Percentiles rank a stretch among this genome's conserved stretches.
phyloP scores from a whole-genome alignment of 2,329 filamentous ascomycete species.

The Metarhizium anisopliae region DNA sequence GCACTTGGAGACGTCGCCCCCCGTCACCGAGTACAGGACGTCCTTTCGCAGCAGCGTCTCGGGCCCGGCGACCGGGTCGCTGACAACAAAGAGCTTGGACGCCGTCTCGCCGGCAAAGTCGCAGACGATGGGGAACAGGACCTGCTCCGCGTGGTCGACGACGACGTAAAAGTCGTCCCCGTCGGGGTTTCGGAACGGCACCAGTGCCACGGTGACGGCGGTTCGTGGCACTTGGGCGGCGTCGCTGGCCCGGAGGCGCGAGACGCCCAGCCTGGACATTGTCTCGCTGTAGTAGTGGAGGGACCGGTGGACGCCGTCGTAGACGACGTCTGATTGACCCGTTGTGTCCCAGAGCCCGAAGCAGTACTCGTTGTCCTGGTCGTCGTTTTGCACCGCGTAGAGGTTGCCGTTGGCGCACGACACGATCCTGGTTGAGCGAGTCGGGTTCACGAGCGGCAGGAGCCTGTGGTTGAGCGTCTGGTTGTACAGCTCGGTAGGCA shows the following conservation, averaged over 20 bases:
- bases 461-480: conserved; percentile 12
- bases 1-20: conserved; percentile 14
- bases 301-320: conserved; percentile 14
- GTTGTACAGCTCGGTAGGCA: conserved; percentile 10
- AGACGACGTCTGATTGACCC: conserved; percentile 11
- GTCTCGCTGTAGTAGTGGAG: conserved; percentile 26
- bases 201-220: conserved; percentile 12
- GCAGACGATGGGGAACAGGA: conserved; percentile 21
- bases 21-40: conserved; percentile 17
- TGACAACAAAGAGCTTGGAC: conserved; percentile 19
- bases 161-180: conserved; percentile 12
- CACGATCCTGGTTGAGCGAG: conserved; percentile 14
- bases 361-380: conserved; percentile 11
- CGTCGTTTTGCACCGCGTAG: conserved; percentile 16
- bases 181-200: conserved; percentile 8
- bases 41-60: conserved; percentile 14
- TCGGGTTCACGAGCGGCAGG: conserved; percentile 12
- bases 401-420: conserved; percentile 25
- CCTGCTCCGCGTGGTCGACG: conserved; percentile 10
- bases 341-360: conserved; percentile 15
- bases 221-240: conserved; percentile 9
- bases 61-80: conserved; percentile 14
- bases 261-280: conserved; percentile 22
- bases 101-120: conserved; percentile 13
- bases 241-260: conserved; percentile 17